phyloP scores from a whole-genome alignment of 2,329 filamentous ascomycete genomes.

The Pseudogymnoascus verrucosus region DNA sequence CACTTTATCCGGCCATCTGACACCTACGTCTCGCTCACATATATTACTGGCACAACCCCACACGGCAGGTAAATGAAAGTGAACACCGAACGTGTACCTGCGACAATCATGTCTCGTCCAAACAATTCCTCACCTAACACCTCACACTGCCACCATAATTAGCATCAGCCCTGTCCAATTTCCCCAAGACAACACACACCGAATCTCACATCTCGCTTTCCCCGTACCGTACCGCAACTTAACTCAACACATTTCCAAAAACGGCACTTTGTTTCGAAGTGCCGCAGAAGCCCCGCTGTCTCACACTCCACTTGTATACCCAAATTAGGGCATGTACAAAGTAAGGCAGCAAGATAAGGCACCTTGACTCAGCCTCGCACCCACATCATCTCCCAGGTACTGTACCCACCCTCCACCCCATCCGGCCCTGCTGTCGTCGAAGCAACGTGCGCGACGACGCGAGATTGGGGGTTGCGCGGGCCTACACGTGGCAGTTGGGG shows the following conservation, averaged over 20 bases:
- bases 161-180: neutral
- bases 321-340: no score
- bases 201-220: neutral
- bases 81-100: neutral
- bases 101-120: constrained; percentile 3
- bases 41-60: no score
- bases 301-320: no score
- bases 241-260: neutral
- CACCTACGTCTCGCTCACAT: neutral
- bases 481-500: neutral
- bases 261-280: neutral
- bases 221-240: neutral
- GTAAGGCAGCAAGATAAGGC: neutral
- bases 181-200: neutral
- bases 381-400: no score
- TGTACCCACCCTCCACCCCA: no score
- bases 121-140: neutral
- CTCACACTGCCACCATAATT: no score
- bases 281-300: neutral
- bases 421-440: neutral
- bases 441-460: neutral
- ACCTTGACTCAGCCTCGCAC: neutral
- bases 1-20: neutral
- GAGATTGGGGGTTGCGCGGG: neutral
- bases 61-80: neutral